These are phyloP conservation scores for Abrus precatorius DNA, from an alignment of 306 rosid species.

Conservation along the genomic window DNA sequence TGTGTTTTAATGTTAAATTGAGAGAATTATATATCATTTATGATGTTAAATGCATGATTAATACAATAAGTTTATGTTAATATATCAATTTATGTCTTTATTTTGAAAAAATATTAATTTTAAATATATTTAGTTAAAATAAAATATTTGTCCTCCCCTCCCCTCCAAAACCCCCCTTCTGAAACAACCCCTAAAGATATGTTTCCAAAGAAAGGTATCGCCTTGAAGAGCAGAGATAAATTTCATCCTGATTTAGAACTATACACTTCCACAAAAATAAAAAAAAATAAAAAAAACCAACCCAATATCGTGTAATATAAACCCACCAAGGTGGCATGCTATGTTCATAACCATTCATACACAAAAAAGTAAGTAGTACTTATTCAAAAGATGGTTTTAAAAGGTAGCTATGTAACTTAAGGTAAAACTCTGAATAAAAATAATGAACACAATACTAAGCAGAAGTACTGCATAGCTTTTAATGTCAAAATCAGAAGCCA, in stretches of 20 bases:
- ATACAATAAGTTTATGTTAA: too few species aligned
- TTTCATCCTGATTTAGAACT: slow-evolving; percentile 2
- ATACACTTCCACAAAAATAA: slow-evolving; percentile 25
- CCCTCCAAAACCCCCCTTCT: too few species aligned
- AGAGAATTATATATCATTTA: too few species aligned
- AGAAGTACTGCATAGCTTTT: slow-evolving; percentile 28
- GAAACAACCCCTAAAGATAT: background rate
- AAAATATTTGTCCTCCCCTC: too few species aligned
- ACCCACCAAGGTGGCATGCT: background rate
- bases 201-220: background rate
- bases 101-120: too few species aligned
- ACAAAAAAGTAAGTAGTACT: background rate
- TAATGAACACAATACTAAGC: slow-evolving; percentile 21
- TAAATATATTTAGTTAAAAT: too few species aligned
- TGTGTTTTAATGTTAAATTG: too few species aligned
- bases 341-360: slow-evolving; percentile 17
- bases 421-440: slow-evolving; percentile 24
- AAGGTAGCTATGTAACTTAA: slow-evolving; percentile 4
- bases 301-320: slow-evolving; percentile 23
- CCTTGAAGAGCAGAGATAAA: slow-evolving; percentile 23
- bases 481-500: slow-evolving; percentile 35
- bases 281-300: slow-evolving; percentile 5
- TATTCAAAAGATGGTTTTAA: background rate
- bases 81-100: too few species aligned
- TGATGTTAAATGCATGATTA: too few species aligned